Evolutionary conservation across 2,329 filamentous ascomycete species (phyloP).

Genomic region (Neopestalotiopsis rosae): DNA sequence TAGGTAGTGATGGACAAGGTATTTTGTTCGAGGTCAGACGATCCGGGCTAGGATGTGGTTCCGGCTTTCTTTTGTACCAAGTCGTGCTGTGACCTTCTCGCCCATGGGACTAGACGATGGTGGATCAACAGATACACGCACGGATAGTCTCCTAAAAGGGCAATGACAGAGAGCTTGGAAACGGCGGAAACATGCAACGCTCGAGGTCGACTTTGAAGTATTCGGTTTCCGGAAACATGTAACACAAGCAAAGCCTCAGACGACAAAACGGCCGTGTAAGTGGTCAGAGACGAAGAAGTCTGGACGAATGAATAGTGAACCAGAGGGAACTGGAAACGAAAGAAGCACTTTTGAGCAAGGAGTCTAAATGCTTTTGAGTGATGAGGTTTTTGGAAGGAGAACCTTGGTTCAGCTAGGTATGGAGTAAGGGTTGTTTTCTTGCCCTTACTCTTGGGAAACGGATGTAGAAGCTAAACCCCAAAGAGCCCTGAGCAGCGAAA

Average conservation of each 20-base stretch:
- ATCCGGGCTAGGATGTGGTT: slow-evolving; percentile 10
- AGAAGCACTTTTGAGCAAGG: slow-evolving; percentile 28
- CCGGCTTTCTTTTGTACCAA: slow-evolving; percentile 21
- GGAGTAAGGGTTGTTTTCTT: slow-evolving; percentile 37
- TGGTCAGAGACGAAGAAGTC: slow-evolving; percentile 15
- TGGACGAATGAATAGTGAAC: slow-evolving; percentile 23
- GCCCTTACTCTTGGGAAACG: slow-evolving; percentile 12
- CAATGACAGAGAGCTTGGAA: slow-evolving; percentile 42
- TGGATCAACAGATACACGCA: slow-evolving; percentile 33
- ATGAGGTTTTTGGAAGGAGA: slow-evolving; percentile 34
- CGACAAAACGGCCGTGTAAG: slow-evolving; percentile 25
- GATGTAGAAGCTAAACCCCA: slow-evolving; percentile 44
- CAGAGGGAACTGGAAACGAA: slow-evolving; percentile 28
- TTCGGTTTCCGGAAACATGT: slow-evolving; percentile 27
- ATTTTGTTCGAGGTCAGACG: slow-evolving; percentile 2
- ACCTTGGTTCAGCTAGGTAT: slow-evolving; percentile 36
- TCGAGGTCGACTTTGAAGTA: slow-evolving; percentile 21
- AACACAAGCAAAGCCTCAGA: slow-evolving; percentile 35
- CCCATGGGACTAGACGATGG: slow-evolving; percentile 20
- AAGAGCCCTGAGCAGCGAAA: slow-evolving; percentile 42
- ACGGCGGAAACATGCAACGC: slow-evolving; percentile 23
- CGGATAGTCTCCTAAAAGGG: slow-evolving; percentile 45
- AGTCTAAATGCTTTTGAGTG: slow-evolving; percentile 39
- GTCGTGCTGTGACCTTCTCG: slow-evolving; percentile 21
- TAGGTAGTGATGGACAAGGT: slow-evolving; percentile 4